A percentile compares a stretch with the other conserved stretches of the same genome.
phyloP scores from a whole-genome alignment of 805 yeast species.

The Candida easanensis region DNA sequence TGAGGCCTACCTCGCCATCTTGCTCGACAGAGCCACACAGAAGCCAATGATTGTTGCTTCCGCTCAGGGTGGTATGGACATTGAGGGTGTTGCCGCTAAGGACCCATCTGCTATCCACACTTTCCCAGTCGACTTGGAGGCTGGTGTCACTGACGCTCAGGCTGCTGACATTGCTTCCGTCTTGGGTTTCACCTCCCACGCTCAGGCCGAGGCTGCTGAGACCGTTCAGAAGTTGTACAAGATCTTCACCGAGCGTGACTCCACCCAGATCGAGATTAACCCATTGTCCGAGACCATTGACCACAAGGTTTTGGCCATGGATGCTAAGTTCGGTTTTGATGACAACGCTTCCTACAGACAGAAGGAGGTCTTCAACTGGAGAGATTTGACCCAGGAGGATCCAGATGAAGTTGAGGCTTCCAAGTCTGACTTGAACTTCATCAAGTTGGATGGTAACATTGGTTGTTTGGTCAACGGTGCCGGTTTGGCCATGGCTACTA shows the following conservation, averaged over 20 bases:
- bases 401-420: slow-evolving; percentile 95
- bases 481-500: slow-evolving; percentile 99
- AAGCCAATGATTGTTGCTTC: slow-evolving; percentile 93
- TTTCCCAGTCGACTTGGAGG: slow-evolving; percentile 70
- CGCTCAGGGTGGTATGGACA: slow-evolving; percentile 99
- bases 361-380: slow-evolving; percentile 91
- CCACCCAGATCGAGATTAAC: slow-evolving; percentile 98
- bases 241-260: slow-evolving; percentile 87
- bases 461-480: slow-evolving; percentile 99
- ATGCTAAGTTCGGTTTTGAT: slow-evolving; percentile 97
- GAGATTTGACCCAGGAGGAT: slow-evolving; percentile 97
- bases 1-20: slow-evolving; percentile 93
- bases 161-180: slow-evolving; percentile 76
- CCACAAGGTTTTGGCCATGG: slow-evolving; percentile 94
- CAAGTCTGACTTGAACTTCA: slow-evolving; percentile 87
- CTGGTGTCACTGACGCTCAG: slow-evolving; percentile 75
- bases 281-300: slow-evolving; percentile 93
- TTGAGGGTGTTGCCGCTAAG: slow-evolving; percentile 94
- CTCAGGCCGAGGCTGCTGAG: slow-evolving; percentile 83
- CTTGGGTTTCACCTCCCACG: slow-evolving; percentile 77
- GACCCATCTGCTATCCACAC: slow-evolving; percentile 91
- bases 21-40: slow-evolving; percentile 91
- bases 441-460: slow-evolving; percentile 96
- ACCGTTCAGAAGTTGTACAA: slow-evolving; percentile 83
- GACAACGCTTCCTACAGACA: slow-evolving; percentile 96